phyloP scores from a whole-genome alignment of 371 early-diverging fungal genomes.

The Haplosporangium sp. region DNA sequence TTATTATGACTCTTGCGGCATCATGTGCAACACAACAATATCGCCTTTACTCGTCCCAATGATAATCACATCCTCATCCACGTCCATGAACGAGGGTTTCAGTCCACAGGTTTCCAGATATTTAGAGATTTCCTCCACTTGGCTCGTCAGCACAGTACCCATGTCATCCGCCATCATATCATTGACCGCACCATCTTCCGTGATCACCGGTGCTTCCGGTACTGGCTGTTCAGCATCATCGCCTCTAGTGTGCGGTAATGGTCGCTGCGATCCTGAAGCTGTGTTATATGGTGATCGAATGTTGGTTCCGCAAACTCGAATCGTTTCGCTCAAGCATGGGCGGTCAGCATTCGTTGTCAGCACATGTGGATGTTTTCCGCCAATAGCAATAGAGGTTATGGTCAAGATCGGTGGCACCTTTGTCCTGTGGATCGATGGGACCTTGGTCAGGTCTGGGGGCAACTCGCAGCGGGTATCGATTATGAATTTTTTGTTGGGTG shows the following conservation, averaged over 20 bases:
- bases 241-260: too few species aligned
- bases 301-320: conserved; percentile 38
- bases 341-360: conserved; percentile 53
- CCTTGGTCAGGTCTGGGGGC: conserved; percentile 34
- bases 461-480: conserved; percentile 37
- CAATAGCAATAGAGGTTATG: conserved; percentile 52
- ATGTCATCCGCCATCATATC: conserved; percentile 11
- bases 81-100: conserved; percentile 54
- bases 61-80: conserved; percentile 47
- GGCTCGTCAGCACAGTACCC: conserved; percentile 41
- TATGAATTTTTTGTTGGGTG: conserved; percentile 14
- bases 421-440: conserved; percentile 36
- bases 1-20: conserved; percentile 13
- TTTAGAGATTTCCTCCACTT: conserved; percentile 13
- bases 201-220: conserved; percentile 1
- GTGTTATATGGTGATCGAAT: neutral
- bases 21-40: conserved; percentile 44
- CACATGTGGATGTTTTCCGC: conserved; percentile 46
- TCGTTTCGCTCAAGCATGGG: conserved; percentile 32
- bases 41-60: conserved; percentile 53
- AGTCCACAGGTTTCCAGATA: conserved; percentile 43
- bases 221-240: neutral
- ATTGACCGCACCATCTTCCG: neutral
- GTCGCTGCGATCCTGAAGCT: neutral
- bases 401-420: conserved; percentile 42